These are phyloP conservation scores for Naganishia onofrii DNA, from an alignment of 768 basidiomycete species.

Conservation along the genomic window DNA sequence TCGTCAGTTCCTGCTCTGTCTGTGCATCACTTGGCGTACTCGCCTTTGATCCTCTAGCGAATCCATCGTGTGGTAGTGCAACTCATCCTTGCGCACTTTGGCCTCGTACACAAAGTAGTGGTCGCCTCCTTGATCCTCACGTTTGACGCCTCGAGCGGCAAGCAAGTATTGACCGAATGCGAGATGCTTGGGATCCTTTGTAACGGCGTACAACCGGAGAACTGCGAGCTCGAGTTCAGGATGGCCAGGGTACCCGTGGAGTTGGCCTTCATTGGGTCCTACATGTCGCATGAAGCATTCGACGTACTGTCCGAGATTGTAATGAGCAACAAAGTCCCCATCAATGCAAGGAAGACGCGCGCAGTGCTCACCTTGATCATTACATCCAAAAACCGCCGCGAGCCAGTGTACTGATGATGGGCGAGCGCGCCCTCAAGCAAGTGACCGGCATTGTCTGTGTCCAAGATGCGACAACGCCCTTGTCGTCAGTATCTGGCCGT, in stretches of 20 bases:
- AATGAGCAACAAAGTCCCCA: slow-evolving; percentile 1
- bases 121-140: slow-evolving; percentile 33
- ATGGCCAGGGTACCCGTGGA: slow-evolving; percentile 42
- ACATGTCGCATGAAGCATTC: slow-evolving; percentile 35
- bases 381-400: slow-evolving; percentile 38
- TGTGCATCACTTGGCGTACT: slow-evolving; percentile 25
- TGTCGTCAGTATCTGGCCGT: slow-evolving; percentile 4
- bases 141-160: slow-evolving; percentile 32
- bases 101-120: slow-evolving; percentile 37
- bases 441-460: slow-evolving; percentile 40
- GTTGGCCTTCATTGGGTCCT: slow-evolving; percentile 32
- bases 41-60: slow-evolving; percentile 31
- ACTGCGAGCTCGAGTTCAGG: slow-evolving; percentile 42
- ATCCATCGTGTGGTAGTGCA: slow-evolving; percentile 25
- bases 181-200: slow-evolving; percentile 36
- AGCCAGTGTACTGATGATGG: slow-evolving; percentile 36
- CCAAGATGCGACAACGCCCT: background rate
- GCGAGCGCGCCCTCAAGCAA: slow-evolving; percentile 39
- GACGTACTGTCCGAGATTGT: slow-evolving; percentile 27
- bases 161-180: slow-evolving; percentile 37
- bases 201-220: slow-evolving; percentile 35
- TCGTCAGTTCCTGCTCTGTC: background rate
- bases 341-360: background rate
- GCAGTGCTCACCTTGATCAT: slow-evolving; percentile 37
- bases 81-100: slow-evolving; percentile 26